Evolutionary conservation across 2,329 filamentous ascomycete genomes (phyloP).

Genomic region (Leptoxyphium fumago): DNA sequence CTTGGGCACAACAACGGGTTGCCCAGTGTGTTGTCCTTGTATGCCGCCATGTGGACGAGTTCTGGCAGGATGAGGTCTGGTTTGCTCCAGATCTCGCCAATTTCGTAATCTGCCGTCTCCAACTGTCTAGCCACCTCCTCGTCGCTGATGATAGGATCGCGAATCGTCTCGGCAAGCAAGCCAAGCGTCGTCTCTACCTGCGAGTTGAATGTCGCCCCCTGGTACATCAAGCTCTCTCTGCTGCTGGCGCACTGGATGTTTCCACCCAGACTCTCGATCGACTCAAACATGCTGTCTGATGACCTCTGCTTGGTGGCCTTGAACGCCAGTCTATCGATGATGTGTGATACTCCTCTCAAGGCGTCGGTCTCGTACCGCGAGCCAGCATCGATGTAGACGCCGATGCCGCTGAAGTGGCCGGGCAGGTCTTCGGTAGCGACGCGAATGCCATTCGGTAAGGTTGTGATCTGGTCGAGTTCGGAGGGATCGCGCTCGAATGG

Average conservation of each 20-base stretch:
- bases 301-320: constrained; percentile 62
- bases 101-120: constrained; percentile 85
- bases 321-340: constrained; percentile 90
- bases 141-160: constrained; percentile 69
- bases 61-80: constrained; percentile 92
- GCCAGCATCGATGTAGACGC: constrained; percentile 89
- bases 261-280: constrained; percentile 75
- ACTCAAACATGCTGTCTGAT: constrained; percentile 74
- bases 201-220: constrained; percentile 92
- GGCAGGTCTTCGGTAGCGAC: constrained; percentile 90
- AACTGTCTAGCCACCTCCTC: constrained; percentile 78
- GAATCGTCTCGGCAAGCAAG: constrained; percentile 84
- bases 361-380: constrained; percentile 82
- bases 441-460: constrained; percentile 78
- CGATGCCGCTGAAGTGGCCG: constrained; percentile 86
- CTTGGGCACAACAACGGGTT: constrained; percentile 85
- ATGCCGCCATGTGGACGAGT: constrained; percentile 87
- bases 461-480: constrained; percentile 77
- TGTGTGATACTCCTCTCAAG: constrained; percentile 82
- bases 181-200: constrained; percentile 70
- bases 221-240: constrained; percentile 95
- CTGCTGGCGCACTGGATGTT: constrained; percentile 96
- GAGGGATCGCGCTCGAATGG: constrained; percentile 51
- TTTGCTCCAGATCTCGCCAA: constrained; percentile 94
- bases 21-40: constrained; percentile 88